phyloP scores from a whole-genome alignment of 768 basidiomycete species.

The Ephemerocybe angulata region DNA sequence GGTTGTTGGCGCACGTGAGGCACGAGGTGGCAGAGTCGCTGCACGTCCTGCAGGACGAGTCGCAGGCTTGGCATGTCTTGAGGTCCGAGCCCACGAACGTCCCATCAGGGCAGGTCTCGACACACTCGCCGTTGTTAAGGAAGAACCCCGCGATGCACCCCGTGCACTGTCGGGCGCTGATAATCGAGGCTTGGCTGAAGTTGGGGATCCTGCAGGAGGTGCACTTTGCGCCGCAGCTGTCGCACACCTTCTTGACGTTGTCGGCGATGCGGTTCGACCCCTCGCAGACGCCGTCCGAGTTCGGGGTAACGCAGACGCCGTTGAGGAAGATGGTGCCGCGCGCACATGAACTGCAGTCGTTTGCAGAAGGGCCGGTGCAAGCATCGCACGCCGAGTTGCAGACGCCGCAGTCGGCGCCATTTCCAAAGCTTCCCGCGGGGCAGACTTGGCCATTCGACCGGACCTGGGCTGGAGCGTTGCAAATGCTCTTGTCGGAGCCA shows the following conservation, averaged over 20 bases:
- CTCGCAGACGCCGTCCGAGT: slow-evolving; percentile 68
- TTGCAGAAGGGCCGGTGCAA: slow-evolving; percentile 65
- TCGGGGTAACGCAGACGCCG: slow-evolving; percentile 65
- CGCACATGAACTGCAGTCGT: slow-evolving; percentile 68
- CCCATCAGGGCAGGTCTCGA: slow-evolving; percentile 67
- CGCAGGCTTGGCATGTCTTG: slow-evolving; percentile 25
- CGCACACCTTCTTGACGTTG: slow-evolving; percentile 79
- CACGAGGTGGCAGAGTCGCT: slow-evolving; percentile 65
- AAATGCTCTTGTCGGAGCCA: slow-evolving; percentile 62
- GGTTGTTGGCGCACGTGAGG: slow-evolving; percentile 62
- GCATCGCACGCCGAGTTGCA: slow-evolving; percentile 70
- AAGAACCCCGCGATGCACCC: slow-evolving; percentile 76
- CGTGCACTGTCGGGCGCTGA: slow-evolving; percentile 67
- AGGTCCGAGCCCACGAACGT: slow-evolving; percentile 63
- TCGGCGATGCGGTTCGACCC: slow-evolving; percentile 72
- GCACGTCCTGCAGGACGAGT: slow-evolving; percentile 65
- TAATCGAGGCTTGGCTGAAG: slow-evolving; percentile 65
- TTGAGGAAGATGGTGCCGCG: slow-evolving; percentile 59
- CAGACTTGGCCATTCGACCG: slow-evolving; percentile 55
- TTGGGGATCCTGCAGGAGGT: slow-evolving; percentile 71
- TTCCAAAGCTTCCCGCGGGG: slow-evolving; percentile 60
- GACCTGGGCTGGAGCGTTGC: slow-evolving; percentile 48
- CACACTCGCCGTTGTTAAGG: slow-evolving; percentile 66
- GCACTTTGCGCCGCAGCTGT: slow-evolving; percentile 83
- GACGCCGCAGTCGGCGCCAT: slow-evolving; percentile 46